These are phyloP conservation scores for Salvia sclarea DNA, from an alignment of 305 asterid genomes.

Conservation along the genomic window DNA sequence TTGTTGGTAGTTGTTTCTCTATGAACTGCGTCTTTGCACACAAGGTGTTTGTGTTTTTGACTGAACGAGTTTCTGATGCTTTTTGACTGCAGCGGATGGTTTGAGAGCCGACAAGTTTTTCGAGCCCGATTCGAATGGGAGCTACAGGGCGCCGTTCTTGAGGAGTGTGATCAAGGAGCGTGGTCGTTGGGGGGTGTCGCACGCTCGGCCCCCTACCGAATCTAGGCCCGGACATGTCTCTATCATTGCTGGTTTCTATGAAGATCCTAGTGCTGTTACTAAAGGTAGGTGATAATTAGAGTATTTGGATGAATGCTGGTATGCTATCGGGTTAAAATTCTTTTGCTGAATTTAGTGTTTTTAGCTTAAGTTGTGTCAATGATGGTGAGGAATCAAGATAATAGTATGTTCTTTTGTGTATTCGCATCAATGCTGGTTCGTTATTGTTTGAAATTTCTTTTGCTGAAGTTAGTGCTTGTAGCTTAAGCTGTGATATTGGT, in stretches of 20 bases:
- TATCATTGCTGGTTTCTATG: constrained; percentile 95
- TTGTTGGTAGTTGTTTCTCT: constrained; percentile 53
- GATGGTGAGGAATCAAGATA: not conserved
- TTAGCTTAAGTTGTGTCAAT: not conserved
- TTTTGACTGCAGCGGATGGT: constrained; percentile 79
- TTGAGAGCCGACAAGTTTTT: constrained; percentile 96
- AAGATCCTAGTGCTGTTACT: constrained; percentile 99
- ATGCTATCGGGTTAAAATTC: not conserved
- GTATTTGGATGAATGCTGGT: constrained; percentile 21
- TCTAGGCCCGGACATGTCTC: constrained; percentile 99
- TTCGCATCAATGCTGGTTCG: constrained; percentile 20
- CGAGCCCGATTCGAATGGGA: constrained; percentile 84
- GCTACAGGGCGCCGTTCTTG: constrained; percentile 86
- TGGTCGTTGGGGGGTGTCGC: constrained; percentile 99
- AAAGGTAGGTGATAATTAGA: constrained; percentile 57
- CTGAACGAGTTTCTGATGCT: constrained; percentile 33
- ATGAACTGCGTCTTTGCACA: constrained; percentile 16
- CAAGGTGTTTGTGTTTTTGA: constrained; percentile 46
- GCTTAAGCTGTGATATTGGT: not conserved
- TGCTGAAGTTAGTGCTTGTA: constrained; percentile 7
- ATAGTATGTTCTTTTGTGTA: not conserved
- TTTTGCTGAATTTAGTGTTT: constrained; percentile 5
- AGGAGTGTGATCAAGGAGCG: constrained; percentile 80
- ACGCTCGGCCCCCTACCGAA: constrained; percentile 98
- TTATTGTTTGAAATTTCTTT: not conserved